Percentiles rank a stretch among this genome's conserved stretches.
Evolutionary conservation across 345 rosid genomes (phyloP).

Genomic region (Aegle marmelos): DNA sequence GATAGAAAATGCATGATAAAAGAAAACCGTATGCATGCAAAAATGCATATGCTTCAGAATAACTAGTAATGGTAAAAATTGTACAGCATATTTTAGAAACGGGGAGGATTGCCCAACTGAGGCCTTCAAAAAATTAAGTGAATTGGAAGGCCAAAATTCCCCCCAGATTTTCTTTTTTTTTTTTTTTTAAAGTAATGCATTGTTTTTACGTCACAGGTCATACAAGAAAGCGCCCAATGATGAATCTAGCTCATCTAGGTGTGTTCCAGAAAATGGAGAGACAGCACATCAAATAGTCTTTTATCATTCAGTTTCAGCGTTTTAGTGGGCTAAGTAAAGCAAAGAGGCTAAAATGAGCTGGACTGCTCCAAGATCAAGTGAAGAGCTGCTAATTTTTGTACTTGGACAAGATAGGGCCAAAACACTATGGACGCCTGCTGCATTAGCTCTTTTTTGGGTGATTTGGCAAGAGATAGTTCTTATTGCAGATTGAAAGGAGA

Average conservation of each 20-base stretch:
- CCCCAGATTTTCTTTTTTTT: too few relatives aligned
- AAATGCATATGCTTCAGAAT: background rate
- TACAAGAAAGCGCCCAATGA: background rate
- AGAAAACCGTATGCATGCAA: background rate
- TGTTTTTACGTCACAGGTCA: background rate
- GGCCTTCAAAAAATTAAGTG: background rate
- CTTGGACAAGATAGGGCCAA: background rate
- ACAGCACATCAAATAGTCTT: background rate
- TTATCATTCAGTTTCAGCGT: background rate
- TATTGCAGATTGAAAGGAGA: background rate
- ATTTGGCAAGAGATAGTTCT: background rate
- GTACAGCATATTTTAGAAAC: background rate
- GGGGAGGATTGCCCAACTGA: background rate
- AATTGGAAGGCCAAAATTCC: background rate
- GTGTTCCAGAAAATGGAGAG: background rate
- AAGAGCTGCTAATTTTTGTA: background rate
- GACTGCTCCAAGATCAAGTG: background rate
- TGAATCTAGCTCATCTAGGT: background rate
- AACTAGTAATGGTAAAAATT: background rate
- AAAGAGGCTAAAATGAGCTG: background rate
- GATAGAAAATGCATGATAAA: background rate
- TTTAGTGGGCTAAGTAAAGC: background rate
- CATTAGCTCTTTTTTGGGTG: background rate
- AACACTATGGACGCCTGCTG: background rate
- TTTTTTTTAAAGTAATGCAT: background rate